phyloP scores from a whole-genome alignment of 805 yeast species.

The Yarrowia sp. region DNA sequence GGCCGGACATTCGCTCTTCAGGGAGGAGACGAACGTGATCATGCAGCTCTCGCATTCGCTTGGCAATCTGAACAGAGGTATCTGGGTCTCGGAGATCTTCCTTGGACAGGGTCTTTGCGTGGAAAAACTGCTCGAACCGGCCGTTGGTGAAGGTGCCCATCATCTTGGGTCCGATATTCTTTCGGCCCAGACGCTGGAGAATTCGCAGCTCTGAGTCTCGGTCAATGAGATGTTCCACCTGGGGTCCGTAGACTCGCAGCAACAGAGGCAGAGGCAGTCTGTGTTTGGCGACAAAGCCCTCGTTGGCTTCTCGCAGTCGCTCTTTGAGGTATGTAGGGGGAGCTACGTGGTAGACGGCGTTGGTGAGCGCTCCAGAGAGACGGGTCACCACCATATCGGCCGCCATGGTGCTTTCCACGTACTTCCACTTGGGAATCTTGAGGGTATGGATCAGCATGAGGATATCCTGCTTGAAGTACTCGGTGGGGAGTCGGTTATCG shows the following conservation, averaged over 20 bases:
- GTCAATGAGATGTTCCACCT: constrained; percentile 85
- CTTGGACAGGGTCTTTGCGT: constrained; percentile 78
- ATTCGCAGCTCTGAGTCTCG: constrained; percentile 78
- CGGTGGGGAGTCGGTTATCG: constrained; percentile 66
- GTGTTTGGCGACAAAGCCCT: constrained; percentile 44
- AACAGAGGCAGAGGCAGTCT: constrained; percentile 64
- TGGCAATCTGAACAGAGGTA: constrained; percentile 82
- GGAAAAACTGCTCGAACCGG: constrained; percentile 89
- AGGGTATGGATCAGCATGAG: constrained; percentile 67
- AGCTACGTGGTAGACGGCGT: constrained; percentile 80
- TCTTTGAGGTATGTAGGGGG: constrained; percentile 56
- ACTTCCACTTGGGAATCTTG: constrained; percentile 81
- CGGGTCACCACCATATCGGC: constrained; percentile 62
- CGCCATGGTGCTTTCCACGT: constrained; percentile 53
- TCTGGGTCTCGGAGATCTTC: constrained; percentile 76
- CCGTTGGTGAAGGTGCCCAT: constrained; percentile 93
- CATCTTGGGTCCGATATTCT: constrained; percentile 85
- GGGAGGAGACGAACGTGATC: constrained; percentile 70
- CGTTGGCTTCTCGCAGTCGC: constrained; percentile 46
- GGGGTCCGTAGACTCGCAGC: constrained; percentile 86
- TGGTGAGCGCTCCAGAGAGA: constrained; percentile 92
- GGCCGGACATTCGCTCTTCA: constrained; percentile 64
- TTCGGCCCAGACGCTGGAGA: constrained; percentile 72
- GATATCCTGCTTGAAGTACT: constrained; percentile 83
- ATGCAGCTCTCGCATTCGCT: constrained; percentile 96